phyloP scores from a whole-genome alignment of 768 basidiomycete species.

The Suillus weaverae region DNA sequence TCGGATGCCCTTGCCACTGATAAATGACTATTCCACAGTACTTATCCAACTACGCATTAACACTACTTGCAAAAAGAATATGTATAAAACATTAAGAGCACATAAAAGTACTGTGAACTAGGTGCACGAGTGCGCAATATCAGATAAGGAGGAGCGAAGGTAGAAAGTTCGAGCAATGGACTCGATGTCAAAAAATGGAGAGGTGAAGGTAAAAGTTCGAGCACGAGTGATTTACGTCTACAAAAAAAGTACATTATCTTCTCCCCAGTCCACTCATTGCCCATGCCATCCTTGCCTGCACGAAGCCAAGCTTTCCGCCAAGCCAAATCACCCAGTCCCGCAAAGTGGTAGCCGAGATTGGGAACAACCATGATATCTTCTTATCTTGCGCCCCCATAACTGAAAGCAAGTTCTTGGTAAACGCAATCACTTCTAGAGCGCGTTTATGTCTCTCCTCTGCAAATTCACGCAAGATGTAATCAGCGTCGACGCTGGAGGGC shows the following conservation, averaged over 20 bases:
- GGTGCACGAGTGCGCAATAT: background rate
- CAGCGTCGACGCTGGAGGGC: conserved; percentile 17
- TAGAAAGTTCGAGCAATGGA: background rate
- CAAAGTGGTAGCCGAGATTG: conserved; percentile 1
- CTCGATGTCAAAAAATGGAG: background rate
- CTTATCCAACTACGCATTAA: background rate
- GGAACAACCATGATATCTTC: conserved; percentile 4
- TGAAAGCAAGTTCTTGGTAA: conserved; percentile 35
- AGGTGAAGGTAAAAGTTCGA: background rate
- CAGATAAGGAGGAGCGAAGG: background rate
- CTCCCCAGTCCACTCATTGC: conserved; percentile 7
- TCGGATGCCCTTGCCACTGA: too few relatives aligned
- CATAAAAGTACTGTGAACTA: background rate
- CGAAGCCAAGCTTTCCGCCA: conserved; percentile 3
- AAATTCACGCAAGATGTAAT: conserved; percentile 24
- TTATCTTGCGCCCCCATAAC: conserved; percentile 10
- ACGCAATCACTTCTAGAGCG: conserved; percentile 38
- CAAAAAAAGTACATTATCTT: background rate
- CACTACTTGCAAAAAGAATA: background rate
- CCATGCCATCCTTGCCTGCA: conserved; percentile 4
- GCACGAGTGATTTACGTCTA: background rate
- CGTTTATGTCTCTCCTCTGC: conserved; percentile 32
- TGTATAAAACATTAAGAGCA: background rate
- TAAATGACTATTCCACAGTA: too few relatives aligned
- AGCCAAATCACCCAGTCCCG: conserved; percentile 9